Conservation (phyloP, 805 yeast genomes). For the Clavispora vitiphila region DNA sequence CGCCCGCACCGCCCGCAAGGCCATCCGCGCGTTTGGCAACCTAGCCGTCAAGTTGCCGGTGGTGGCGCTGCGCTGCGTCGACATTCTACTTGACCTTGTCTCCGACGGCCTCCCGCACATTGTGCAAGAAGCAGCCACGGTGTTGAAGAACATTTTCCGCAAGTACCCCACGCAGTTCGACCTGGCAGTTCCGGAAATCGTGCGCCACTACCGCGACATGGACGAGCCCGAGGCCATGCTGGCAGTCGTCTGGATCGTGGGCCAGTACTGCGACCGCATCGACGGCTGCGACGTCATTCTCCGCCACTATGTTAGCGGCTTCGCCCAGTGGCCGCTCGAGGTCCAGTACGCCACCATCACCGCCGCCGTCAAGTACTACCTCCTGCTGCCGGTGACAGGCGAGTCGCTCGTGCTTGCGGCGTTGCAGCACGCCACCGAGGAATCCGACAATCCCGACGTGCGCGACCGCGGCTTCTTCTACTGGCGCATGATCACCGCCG, state of each 20-base stretch:
- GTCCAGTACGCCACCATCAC: constrained; percentile 74
- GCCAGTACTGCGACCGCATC: constrained; percentile 56
- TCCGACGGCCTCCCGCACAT: constrained; percentile 66
- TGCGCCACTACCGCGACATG: constrained; percentile 38
- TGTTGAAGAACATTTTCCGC: constrained; percentile 70
- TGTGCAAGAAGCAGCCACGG: constrained; percentile 75
- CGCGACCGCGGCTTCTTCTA: constrained; percentile 83
- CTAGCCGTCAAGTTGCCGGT: constrained; percentile 69
- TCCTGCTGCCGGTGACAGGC: constrained; percentile 49
- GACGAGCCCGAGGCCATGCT: constrained; percentile 75
- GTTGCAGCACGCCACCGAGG: constrained; percentile 68
- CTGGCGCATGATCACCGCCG: constrained; percentile 67
- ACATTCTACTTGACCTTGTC: constrained; percentile 52
- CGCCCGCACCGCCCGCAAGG: constrained; percentile 78
- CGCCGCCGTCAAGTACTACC: constrained; percentile 65
- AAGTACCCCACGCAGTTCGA: constrained; percentile 61
- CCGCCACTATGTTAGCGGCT: constrained; percentile 39
- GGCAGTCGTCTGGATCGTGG: constrained; percentile 79
- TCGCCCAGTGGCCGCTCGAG: constrained; percentile 60
- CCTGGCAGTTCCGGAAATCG: constrained; percentile 23
- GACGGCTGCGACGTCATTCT: constrained; percentile 34
- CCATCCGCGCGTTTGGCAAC: constrained; percentile 86
- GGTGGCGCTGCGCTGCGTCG: constrained; percentile 62
- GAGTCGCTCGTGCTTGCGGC: constrained; percentile 55
- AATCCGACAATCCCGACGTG: constrained; percentile 74